A percentile compares a stretch with the other conserved stretches of the same genome.
Conservation (phyloP, 345 rosid species). For the Bretschneidera sinensis region DNA sequence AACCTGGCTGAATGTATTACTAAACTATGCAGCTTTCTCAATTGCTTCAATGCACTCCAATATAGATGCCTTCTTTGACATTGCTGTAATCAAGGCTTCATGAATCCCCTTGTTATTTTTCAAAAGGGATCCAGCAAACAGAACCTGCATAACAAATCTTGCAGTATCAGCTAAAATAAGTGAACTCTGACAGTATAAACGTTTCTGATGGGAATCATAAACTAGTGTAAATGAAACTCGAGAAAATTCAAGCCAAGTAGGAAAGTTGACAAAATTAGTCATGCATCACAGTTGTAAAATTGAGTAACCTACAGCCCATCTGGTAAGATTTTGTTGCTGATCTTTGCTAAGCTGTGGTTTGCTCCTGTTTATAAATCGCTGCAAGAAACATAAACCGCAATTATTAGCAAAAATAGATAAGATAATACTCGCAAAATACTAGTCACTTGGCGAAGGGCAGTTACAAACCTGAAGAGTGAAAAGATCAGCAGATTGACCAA, state of each 20-base stretch:
- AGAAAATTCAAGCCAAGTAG: neutral
- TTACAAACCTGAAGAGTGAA: conserved; percentile 80
- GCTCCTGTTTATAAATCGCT: conserved; percentile 88
- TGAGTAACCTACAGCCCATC: conserved; percentile 91
- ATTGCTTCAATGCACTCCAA: conserved; percentile 76
- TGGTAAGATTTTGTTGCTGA: conserved; percentile 89
- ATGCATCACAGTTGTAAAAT: neutral
- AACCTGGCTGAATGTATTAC: no score
- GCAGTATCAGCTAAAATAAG: neutral
- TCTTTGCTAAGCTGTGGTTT: conserved; percentile 73
- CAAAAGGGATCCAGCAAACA: conserved; percentile 69
- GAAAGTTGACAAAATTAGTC: neutral
- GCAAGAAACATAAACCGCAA: conserved; percentile 12
- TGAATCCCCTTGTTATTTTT: conserved; percentile 68
- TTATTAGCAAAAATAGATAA: neutral
- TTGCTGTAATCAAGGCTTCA: conserved; percentile 73
- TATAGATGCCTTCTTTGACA: conserved; percentile 70
- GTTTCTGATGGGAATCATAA: no score
- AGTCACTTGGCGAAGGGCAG: neutral
- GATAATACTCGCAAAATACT: neutral
- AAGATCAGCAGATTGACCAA: conserved; percentile 97
- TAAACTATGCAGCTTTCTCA: conserved; percentile 54
- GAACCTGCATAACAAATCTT: conserved; percentile 46
- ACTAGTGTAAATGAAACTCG: no score
- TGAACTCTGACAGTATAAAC: no score